phyloP scores from a whole-genome alignment of 176 grass and related monocot species.

The Elymus sibiricus region DNA sequence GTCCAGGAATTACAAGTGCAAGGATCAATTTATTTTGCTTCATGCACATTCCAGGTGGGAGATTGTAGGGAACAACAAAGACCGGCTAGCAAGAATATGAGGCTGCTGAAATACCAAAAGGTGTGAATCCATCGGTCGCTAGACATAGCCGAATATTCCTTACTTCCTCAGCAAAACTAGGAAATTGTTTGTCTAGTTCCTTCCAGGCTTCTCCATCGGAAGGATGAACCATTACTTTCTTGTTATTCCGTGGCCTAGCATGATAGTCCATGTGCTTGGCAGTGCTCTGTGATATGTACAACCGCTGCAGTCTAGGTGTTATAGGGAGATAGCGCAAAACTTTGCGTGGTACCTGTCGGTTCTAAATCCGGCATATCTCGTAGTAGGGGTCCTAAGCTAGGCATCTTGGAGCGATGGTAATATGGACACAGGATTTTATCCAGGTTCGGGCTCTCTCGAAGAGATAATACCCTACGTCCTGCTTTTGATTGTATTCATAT shows the following conservation, averaged over 20 bases:
- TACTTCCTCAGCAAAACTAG: not conserved
- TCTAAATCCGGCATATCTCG: no score
- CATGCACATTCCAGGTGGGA: constrained; percentile 2
- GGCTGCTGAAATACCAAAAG: not conserved
- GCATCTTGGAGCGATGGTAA: no score
- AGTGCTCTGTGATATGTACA: no score
- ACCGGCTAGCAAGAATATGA: no score
- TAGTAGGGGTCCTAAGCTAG: no score
- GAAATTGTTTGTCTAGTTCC: not conserved
- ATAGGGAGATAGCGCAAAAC: no score
- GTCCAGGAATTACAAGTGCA: constrained; percentile 10
- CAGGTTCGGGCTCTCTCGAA: no score
- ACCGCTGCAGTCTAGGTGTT: no score
- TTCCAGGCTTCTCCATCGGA: constrained; percentile 12
- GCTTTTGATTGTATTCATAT: no score
- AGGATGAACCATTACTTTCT: constrained; percentile 7
- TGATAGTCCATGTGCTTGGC: not conserved
- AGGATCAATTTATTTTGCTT: not conserved
- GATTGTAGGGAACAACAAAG: constrained; percentile 18
- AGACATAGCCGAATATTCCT: not conserved
- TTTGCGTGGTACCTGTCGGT: no score
- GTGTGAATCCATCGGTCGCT: not conserved
- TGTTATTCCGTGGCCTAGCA: not conserved
- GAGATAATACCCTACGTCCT: no score
- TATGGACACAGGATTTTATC: no score